Evolutionary conservation across 2,329 filamentous ascomycete species (phyloP).

Genomic region (Claviceps paspali): DNA sequence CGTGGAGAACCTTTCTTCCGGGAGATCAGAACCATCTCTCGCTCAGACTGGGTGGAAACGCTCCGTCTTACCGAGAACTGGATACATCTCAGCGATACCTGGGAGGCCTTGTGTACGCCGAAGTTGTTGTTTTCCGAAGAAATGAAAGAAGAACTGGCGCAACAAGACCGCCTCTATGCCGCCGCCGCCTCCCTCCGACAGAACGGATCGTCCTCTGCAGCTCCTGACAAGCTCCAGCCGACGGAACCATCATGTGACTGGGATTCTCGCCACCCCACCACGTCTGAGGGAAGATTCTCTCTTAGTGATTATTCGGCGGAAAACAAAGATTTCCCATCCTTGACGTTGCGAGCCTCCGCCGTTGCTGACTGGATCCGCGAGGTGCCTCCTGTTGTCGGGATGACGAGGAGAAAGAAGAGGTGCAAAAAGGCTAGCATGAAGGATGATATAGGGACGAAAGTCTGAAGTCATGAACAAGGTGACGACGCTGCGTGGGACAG

Average conservation of each 20-base stretch:
- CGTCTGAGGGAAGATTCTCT: too few relatives aligned
- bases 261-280: too few relatives aligned
- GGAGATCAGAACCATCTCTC: conserved; percentile 51
- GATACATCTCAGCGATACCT: conserved; percentile 47
- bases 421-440: conserved; percentile 7
- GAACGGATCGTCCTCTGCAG: conserved; percentile 18
- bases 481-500: neutral
- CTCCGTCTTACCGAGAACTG: conserved; percentile 50
- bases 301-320: neutral
- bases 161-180: neutral
- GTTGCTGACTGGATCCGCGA: conserved; percentile 56
- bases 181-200: neutral
- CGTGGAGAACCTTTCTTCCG: conserved; percentile 75
- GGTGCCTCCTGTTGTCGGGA: conserved; percentile 28
- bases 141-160: neutral
- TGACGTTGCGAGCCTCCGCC: conserved; percentile 52
- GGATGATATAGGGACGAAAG: neutral
- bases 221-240: conserved; percentile 3
- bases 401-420: conserved; percentile 22
- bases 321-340: conserved; percentile 56
- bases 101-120: conserved; percentile 57
- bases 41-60: conserved; percentile 69
- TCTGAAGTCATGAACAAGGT: neutral
- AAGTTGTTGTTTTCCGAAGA: too few relatives aligned
- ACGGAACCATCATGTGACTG: conserved; percentile 4